Base-by-base conservation (phyloP, 345 rosid species). In the Populus euphratica region DNA sequence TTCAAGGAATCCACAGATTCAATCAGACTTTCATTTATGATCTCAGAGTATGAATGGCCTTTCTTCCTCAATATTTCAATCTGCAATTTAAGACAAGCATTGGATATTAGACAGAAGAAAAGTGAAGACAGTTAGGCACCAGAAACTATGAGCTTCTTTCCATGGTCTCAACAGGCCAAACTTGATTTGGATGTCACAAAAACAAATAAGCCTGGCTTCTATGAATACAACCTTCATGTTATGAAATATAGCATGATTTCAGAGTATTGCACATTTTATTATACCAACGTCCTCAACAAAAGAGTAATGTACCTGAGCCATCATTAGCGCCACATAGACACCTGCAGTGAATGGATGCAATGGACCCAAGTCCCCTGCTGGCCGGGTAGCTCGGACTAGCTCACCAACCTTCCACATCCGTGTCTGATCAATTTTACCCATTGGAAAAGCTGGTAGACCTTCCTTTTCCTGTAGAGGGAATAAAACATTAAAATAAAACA, bases 391-490 rank as follows among this genome's bases (percentile, higher is more conserved):
- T 73, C 96, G 81, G 52, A 94, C 97, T 10, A 77, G 87, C 86
- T 92, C 92, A 75, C 98, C 98, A 2, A 94, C 96, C 82, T 90
- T 94, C 98, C 98, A 92, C 98, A 94, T 94, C 49, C 91, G 92
- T 49, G 97, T 94, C 85, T 91, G 97, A 69, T 94, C 98, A 72
- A 94, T 94, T 83, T 91, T 94, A 29, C 98, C 98, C 97, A 94
- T 94, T 16, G 98, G 98, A 83, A 94, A 94, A 69, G 98, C 89
- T n/a, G 97, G 98, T 52, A 94, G 86, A 25, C 97, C 97, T 27
- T 94, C 98, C 81, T 94, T 94, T 47, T 94, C 98, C 97, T 94
- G 86, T 72, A 31, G 61, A 66, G 36, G 36, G 72, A 74, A 68
- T 78, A 61, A 59, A 70, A 62, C 18, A 69, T 21, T 12, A 59